Evolutionary conservation across 345 rosid genomes (phyloP), one percentile per base, ranked within the genome.

Genomic region (Salix arbutifolia): DNA sequence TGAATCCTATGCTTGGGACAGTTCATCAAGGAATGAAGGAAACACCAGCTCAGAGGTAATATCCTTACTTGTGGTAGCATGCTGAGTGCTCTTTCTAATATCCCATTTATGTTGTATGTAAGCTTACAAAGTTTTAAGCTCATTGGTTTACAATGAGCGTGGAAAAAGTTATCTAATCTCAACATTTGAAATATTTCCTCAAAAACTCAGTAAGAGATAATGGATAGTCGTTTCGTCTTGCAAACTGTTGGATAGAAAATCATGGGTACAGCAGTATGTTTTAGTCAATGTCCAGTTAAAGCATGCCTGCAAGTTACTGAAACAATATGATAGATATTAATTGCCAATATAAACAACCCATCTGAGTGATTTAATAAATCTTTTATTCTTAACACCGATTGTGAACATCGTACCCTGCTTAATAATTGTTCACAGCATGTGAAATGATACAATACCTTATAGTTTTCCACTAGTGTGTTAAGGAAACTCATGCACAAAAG

Each of bases 1-100:
- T 69, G 94, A 91, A 77, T 82, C 91, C 42, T 79, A 87, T 83
- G 79, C 83, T 76, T 89, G 90, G 90, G 78, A 65, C 69, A 76
- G 67, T 82, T 75, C 88, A 50, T 85, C 75, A 81, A 84, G 77
- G 71, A 67, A 73, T 2, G 83, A 84, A 67, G 87, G 80, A 18
- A 78, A 73, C 61, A 65, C 52, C 60, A 48, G 71, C 75, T 73
- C 87, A 70, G 77, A 31, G 84, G 97, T 90, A 81, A 9, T 60
- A 68, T 14, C 37, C 30, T 50, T 38, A 58, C 28, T 35, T 52
- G 37, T 4, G 48, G 13, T 12, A 65, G 18, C 56, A 1, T 50
- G 19, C 28, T 53, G 72, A 33, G 72, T 60, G 50, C 38, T 56
- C 50, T 66, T 62, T 66, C 60, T 65, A 40, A 28, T 60, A 8